Percentiles rank a stretch among this genome's conserved stretches.
Conservation (phyloP, 495 filamentous ascomycete species). For the Penicillium turbatum region DNA sequence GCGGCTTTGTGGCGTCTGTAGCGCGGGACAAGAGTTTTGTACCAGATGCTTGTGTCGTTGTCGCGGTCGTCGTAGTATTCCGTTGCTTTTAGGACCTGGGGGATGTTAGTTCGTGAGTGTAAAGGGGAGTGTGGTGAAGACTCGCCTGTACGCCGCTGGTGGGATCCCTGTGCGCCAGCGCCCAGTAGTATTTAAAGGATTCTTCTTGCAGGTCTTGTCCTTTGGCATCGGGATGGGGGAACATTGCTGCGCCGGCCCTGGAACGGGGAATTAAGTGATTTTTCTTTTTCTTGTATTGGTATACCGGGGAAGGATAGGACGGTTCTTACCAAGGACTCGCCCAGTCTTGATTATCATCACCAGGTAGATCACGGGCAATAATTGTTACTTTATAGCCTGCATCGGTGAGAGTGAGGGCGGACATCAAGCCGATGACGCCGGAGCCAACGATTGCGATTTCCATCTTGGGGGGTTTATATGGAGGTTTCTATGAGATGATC, state of each 20-base stretch:
- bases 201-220: constrained; percentile 10
- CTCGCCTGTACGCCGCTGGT: constrained; percentile 15
- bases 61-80: constrained; percentile 19
- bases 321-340: constrained; percentile 15
- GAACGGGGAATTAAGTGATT: background rate
- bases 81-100: constrained; percentile 7
- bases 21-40: constrained; percentile 13
- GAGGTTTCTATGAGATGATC: background rate
- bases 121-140: background rate
- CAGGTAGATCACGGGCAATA: constrained; percentile 19
- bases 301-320: too few species aligned
- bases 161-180: constrained; percentile 17
- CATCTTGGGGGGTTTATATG: constrained; percentile 3
- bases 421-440: constrained; percentile 18
- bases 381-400: constrained; percentile 19
- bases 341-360: constrained; percentile 19
- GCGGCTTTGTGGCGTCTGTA: constrained; percentile 6
- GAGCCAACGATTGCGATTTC: constrained; percentile 16
- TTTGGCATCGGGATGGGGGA: constrained; percentile 12
- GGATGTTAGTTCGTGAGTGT: background rate
- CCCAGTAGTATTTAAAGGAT: constrained; percentile 19
- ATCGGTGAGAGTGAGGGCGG: constrained; percentile 17
- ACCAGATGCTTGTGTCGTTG: constrained; percentile 19
- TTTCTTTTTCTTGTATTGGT: too few species aligned
- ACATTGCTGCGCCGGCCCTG: constrained; percentile 18